Conservation (phyloP, 176 grass and related monocot genomes). For the Hordeum vulgare region MorexV3_pseudomolecules_assembly NC_058522.1:571937653-571938152, state of each 20-base stretch:
- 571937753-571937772: not conserved
- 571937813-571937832: conserved; percentile 41
- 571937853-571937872: conserved; percentile 79
- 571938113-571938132: not conserved
- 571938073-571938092: conserved; percentile 1
- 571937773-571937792: conserved; percentile 18
- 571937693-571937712: conserved; percentile 11
- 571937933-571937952: conserved; percentile 80
- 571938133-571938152: not conserved
- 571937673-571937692: not conserved
- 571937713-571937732: not conserved
- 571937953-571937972: conserved; percentile 33
- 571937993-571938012: not conserved
- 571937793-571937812: conserved; percentile 81
- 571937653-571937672: conserved; percentile 17
- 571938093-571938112: not conserved
- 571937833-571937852: conserved; percentile 68
- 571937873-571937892: conserved; percentile 87
- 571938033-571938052: conserved; percentile 45
- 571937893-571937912: conserved; percentile 85
- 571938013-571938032: not conserved
- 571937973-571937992: not conserved
- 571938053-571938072: conserved; percentile 3
- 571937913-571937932: conserved; percentile 89
- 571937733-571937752: conserved; percentile 11